A percentile compares a stretch with the other conserved stretches of the same genome.
These are phyloP conservation scores for Ascomycota sp. DNA, from an alignment of 2,329 filamentous ascomycete species.

Conservation along the genomic window DNA sequence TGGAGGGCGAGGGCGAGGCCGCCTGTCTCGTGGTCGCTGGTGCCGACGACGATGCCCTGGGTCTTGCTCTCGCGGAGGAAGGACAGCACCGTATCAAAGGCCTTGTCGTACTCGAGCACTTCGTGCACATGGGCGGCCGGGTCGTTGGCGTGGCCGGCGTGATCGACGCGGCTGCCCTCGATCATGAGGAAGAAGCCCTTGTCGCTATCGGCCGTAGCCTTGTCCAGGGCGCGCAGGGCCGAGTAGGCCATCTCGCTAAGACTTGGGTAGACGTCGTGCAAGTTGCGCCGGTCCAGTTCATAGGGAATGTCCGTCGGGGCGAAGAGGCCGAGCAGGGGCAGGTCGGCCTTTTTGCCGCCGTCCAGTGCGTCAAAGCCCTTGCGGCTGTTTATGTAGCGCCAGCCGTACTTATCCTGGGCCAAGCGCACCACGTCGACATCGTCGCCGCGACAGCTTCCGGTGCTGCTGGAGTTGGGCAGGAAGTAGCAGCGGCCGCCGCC, in stretches of 20 bases:
- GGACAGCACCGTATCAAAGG: conserved; percentile 65
- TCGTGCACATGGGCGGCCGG: conserved; percentile 73
- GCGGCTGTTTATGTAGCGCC: conserved; percentile 56
- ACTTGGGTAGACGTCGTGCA: conserved; percentile 66
- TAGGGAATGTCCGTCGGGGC: conserved; percentile 71
- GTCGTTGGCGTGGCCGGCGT: conserved; percentile 75
- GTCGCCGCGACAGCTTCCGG: conserved; percentile 67
- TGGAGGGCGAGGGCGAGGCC: conserved; percentile 66
- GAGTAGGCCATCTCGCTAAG: conserved; percentile 79
- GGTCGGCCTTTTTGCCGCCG: conserved; percentile 42
- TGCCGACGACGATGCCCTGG: conserved; percentile 66
- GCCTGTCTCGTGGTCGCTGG: conserved; percentile 92
- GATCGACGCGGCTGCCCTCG: conserved; percentile 88
- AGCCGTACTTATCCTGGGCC: conserved; percentile 57
- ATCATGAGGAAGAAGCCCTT: conserved; percentile 98
- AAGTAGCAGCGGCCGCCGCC: conserved; percentile 91
- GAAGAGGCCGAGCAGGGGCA: conserved; percentile 75
- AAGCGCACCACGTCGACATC: conserved; percentile 52
- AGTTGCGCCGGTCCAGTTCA: conserved; percentile 70
- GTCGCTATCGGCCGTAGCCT: conserved; percentile 64
- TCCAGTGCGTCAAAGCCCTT: conserved; percentile 56
- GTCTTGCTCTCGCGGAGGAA: conserved; percentile 58
- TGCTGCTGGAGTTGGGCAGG: conserved; percentile 58
- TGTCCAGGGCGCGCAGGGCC: conserved; percentile 58
- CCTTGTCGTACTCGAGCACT: conserved; percentile 82